Conservation (phyloP, 352 stramenopile species). For the Globisporangium alternatum region DNA sequence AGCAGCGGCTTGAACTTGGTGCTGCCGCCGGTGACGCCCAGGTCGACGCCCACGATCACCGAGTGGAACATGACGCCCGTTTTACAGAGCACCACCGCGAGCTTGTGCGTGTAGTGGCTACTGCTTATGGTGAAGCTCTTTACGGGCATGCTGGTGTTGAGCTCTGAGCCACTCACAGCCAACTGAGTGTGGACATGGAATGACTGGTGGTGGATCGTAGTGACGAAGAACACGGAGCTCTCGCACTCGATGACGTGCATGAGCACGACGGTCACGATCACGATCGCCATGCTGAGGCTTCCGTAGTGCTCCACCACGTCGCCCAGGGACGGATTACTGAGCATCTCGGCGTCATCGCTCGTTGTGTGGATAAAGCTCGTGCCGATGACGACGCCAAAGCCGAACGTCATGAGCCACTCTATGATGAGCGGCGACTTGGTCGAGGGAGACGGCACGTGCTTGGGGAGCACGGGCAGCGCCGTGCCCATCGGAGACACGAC, state of each 20-base stretch:
- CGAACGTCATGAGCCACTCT: conserved; percentile 53
- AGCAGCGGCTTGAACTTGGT: conserved; percentile 59
- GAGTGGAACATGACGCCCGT: conserved; percentile 61
- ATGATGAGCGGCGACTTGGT: conserved; percentile 39
- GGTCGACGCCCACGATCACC: conserved; percentile 61
- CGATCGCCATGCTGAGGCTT: conserved; percentile 47
- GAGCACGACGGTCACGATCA: conserved; percentile 57
- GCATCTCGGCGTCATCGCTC: conserved; percentile 50
- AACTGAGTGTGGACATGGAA: conserved; percentile 31
- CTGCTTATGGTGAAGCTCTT: conserved; percentile 5
- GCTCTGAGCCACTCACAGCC: neutral
- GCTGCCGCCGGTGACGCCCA: conserved; percentile 42
- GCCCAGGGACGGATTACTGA: conserved; percentile 58
- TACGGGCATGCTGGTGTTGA: conserved; percentile 18
- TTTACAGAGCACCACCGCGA: conserved; percentile 54
- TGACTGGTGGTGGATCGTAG: conserved; percentile 22
- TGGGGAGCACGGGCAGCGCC: conserved; percentile 41
- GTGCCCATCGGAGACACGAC: conserved; percentile 39
- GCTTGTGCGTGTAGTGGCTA: conserved; percentile 29
- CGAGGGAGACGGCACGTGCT: conserved; percentile 30
- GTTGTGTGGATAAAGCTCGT: conserved; percentile 78
- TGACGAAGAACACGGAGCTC: conserved; percentile 50
- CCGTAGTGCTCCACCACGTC: conserved; percentile 48
- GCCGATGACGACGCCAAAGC: conserved; percentile 62
- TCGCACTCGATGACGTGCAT: conserved; percentile 72